Base-by-base conservation (phyloP, 2,329 filamentous ascomycete genomes). In the Fusarium chlamydosporum region DNA sequence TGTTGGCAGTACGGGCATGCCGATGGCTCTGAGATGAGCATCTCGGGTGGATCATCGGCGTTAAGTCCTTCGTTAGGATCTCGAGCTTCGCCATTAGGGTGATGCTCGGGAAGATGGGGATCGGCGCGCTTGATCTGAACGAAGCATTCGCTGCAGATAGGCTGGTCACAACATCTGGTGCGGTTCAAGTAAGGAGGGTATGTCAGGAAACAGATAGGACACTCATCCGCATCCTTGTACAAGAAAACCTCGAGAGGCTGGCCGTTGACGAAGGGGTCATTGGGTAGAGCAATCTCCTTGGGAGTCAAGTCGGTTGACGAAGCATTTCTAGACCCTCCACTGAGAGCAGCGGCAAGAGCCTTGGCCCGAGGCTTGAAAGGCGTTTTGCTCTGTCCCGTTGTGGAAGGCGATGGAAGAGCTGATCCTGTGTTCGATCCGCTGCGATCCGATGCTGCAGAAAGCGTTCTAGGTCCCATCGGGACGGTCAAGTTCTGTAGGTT, bases 81-180 rank as follows among this genome's bases (percentile, higher is more conserved):
- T 51, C 79, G 74, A 11, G 77, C 73, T 54, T 79, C 72, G 18
- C 78, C 79, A 48, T 86, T 82, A n/a, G 84, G 85, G 61, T 86
- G 83, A 75, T 96, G 92, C 77, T 97, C 93, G 2, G 93, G 93
- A 38, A 94, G 89, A 77, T 97, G 93, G 11, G 94, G 94, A 69
- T 99, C 95, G 6, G 94, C 90, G 41, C 96, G 89, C 78, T 97
- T 98, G 77, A 99, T 99, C 79, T 99, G 96, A 6, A 99, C 96
- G 75, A 99, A 99, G 79, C 96, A 99, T 81, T 99, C 96, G 41
- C 94, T 98, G 81, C 96, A 99, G 67, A 99, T 98, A 7, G 92
- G 86, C 77, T 99, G 96, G 74, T 97, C 94, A 79, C 96, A 99
- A 77, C 96, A 99, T 70, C 96, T 86, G 1, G 96, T 99, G 70